Evolutionary conservation across 306 rosid species (phyloP).

Genomic region (Carpinus viminea): DNA sequence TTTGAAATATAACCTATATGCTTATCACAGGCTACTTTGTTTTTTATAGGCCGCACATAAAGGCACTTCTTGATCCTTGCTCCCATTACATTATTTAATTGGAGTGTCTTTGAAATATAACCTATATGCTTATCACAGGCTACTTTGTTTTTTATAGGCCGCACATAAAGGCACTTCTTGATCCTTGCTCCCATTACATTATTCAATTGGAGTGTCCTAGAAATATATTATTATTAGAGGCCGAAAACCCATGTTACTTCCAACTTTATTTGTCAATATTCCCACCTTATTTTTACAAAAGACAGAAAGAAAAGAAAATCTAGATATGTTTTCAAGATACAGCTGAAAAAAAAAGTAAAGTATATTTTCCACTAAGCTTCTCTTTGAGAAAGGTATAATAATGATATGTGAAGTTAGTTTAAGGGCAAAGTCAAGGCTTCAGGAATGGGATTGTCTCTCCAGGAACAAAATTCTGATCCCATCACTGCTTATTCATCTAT

Average conservation of each 20-base stretch:
- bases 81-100: conserved; percentile 31
- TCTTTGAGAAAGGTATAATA: no score
- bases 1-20: conserved; percentile 16
- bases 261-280: no score
- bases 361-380: no score
- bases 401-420: no score
- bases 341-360: no score
- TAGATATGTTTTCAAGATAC: no score
- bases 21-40: conserved; percentile 1
- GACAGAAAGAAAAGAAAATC: no score
- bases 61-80: conserved; percentile 49
- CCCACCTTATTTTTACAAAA: no score
- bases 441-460: no score
- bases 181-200: conserved; percentile 41
- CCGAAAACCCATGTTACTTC: not conserved
- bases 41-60: conserved; percentile 24
- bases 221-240: conserved; percentile 15
- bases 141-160: conserved; percentile 6
- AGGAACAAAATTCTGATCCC: no score
- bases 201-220: conserved; percentile 24
- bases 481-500: no score
- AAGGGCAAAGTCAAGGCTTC: no score
- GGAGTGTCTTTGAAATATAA: conserved; percentile 16
- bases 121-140: conserved; percentile 1
- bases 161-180: conserved; percentile 43